Conservation (phyloP, 192 early-diverging fungal species). For the Umbelopsis vinacea region DNA sequence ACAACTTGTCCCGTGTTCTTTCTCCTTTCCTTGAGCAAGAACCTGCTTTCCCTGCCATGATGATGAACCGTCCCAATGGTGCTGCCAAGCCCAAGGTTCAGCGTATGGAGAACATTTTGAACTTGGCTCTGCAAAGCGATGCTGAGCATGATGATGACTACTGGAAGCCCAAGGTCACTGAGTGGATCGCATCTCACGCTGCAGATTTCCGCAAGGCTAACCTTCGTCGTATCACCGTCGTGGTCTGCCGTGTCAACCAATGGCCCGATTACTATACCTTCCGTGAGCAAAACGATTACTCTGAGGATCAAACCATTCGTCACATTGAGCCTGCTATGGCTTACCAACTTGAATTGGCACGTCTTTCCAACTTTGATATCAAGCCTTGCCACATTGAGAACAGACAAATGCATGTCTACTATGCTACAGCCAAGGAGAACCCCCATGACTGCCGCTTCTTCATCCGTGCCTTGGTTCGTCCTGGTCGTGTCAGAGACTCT, state of each 20-base stretch:
- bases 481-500: slow-evolving; percentile 78
- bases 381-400: slow-evolving; percentile 95
- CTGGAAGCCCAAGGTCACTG: slow-evolving; percentile 65
- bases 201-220: slow-evolving; percentile 70
- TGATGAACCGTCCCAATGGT: slow-evolving; percentile 18
- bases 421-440: slow-evolving; percentile 94
- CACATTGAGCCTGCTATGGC: slow-evolving; percentile 99
- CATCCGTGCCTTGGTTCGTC: slow-evolving; percentile 94
- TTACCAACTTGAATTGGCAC: slow-evolving; percentile 93
- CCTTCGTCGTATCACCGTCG: slow-evolving; percentile 89
- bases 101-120: slow-evolving; percentile 79
- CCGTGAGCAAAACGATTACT: slow-evolving; percentile 83
- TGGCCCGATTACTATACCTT: slow-evolving; percentile 96
- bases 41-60: slow-evolving; percentile 37
- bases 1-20: slow-evolving; percentile 61
- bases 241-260: slow-evolving; percentile 81
- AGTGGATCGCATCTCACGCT: slow-evolving; percentile 64
- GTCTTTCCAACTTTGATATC: slow-evolving; percentile 94
- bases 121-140: slow-evolving; percentile 78
- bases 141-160: slow-evolving; percentile 70
- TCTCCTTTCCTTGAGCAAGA: slow-evolving; percentile 60
- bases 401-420: slow-evolving; percentile 95
- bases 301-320: slow-evolving; percentile 93
- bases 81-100: slow-evolving; percentile 26
- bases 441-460: slow-evolving; percentile 96